Evolutionary conservation across 495 filamentous ascomycete genomes (phyloP), one percentile per base, ranked within the genome.

Genomic region (Hypoxylon lienhwacheense): DNA sequence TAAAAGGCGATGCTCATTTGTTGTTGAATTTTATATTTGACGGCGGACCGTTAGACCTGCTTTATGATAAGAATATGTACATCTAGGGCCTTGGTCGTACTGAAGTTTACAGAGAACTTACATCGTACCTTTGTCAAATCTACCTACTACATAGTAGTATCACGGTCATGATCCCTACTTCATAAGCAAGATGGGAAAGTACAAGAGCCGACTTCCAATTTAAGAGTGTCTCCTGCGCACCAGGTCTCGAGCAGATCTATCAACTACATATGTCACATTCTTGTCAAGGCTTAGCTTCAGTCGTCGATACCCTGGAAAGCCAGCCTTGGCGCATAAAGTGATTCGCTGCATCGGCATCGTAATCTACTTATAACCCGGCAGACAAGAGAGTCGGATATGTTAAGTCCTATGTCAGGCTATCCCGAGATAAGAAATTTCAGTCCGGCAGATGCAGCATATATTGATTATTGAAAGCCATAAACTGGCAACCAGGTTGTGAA

Each of bases 241-340:
- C 31, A 15, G 37, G 37, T 35, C 42, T 48, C 24, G 22, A 40
- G 16, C 28, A 43, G 47, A 28, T 34, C 37, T 56, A 47, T 55
- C 32, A 43, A 53, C 26, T 35, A 61, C n/a, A n/a, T n/a, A n/a
- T 61, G 41, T 41, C 64, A 66, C 64, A 66, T 66, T 66, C 64
- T 66, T 54, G 43, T 66, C 64, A 53, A 36, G 60, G 64, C 47
- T 40, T 66, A 66, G 61, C 50, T 61, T 25, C 45, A 43, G 12
- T 37, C 21, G 43, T 36, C 32, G 58, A 42, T 47, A 43, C 22
- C 37, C 34, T 55, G 21, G 15, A 34, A 43, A 31, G 58, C 50
- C 52, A 46, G 53, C 45, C 59, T 63, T 59, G 59, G 59, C 54
- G 40, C 48, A 51, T 58, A 43, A 48, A 48, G 47, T 59, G 53